These are phyloP conservation scores for Cubamyces lactineus DNA, from an alignment of 768 basidiomycete species.

Conservation along the genomic window DNA sequence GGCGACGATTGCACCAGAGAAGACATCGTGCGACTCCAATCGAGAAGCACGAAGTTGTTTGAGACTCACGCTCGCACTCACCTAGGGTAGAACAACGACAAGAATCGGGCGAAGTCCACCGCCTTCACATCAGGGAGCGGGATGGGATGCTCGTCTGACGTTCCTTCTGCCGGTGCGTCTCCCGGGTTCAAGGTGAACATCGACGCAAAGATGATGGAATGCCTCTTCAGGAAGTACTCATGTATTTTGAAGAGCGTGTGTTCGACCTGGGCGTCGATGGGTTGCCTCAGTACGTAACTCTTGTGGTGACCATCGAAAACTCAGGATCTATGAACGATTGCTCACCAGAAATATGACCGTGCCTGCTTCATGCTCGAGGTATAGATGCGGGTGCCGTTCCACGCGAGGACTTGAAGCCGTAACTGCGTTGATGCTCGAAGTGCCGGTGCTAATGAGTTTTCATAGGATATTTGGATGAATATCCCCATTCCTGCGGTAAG, in stretches of 20 bases:
- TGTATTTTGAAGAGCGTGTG: slow-evolving; percentile 30
- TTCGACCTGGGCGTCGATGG: slow-evolving; percentile 18
- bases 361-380: slow-evolving; percentile 23
- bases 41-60: slow-evolving; percentile 2
- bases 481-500: too few species aligned
- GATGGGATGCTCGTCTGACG: slow-evolving; percentile 24
- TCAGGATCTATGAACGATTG: neutral
- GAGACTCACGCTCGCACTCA: slow-evolving; percentile 18
- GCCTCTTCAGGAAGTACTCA: slow-evolving; percentile 22
- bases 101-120: slow-evolving; percentile 26
- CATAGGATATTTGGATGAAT: too few species aligned
- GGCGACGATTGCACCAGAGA: too few species aligned
- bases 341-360: slow-evolving; percentile 23
- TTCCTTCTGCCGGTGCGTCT: slow-evolving; percentile 13
- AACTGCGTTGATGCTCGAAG: neutral
- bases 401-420: neutral
- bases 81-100: slow-evolving; percentile 29
- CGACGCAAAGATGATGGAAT: slow-evolving; percentile 24
- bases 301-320: neutral
- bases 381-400: slow-evolving; percentile 19
- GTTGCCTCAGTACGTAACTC: too few species aligned
- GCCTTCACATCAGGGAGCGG: slow-evolving; percentile 11
- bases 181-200: slow-evolving; percentile 26
- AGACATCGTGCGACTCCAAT: neutral
- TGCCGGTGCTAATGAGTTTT: too few species aligned